Conservation (phyloP, 306 rosid genomes). For the Fagus crenata region DNA sequence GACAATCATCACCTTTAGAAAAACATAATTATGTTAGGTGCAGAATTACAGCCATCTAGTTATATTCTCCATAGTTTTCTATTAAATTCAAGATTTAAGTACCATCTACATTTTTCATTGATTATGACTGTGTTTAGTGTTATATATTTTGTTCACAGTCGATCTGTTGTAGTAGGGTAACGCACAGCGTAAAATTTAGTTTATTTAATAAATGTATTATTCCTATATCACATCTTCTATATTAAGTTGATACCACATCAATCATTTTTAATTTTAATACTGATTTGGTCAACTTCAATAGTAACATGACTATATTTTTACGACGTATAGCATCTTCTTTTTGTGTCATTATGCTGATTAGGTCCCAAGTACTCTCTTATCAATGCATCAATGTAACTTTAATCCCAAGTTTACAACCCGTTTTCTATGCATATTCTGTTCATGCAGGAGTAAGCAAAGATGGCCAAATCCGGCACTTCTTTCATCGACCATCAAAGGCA, state of each 20-base stretch:
- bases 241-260: not conserved
- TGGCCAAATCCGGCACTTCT: slow-evolving; percentile 85
- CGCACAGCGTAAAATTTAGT: too few species aligned
- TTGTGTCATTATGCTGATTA: not conserved
- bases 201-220: too few species aligned
- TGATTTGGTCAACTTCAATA: not conserved
- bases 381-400: not conserved
- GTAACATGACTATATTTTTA: not conserved
- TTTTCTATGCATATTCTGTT: not conserved
- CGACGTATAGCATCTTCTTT: not conserved
- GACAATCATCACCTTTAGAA: too few species aligned
- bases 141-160: too few species aligned
- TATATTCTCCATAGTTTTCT: too few species aligned
- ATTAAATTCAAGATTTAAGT: too few species aligned
- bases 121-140: too few species aligned
- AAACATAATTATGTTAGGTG: too few species aligned
- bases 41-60: too few species aligned
- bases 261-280: not conserved
- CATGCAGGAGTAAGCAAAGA: slow-evolving; percentile 81
- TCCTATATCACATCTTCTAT: too few species aligned
- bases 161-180: too few species aligned
- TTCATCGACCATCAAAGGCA: slow-evolving; percentile 90
- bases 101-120: too few species aligned
- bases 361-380: not conserved
- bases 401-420: not conserved